Evolutionary conservation across 805 yeast species (phyloP), one percentile per base, ranked within the genome.

Genomic region (Saccharomycopsis sp.): DNA sequence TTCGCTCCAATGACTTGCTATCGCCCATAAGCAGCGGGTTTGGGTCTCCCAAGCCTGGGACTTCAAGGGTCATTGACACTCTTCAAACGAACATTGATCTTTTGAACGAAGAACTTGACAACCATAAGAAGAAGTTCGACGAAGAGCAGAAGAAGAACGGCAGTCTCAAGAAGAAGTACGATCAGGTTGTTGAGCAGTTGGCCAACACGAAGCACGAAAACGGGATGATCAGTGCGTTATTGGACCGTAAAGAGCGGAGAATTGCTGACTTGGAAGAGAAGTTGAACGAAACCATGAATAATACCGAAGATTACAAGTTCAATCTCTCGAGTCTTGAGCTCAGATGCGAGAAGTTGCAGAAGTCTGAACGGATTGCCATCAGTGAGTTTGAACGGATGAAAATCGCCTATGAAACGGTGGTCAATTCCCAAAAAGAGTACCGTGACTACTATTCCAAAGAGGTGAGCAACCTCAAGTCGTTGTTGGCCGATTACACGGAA

Each of bases 141-240:
- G 86, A 81, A 59, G 76, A 79, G 64, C 77, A 76, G 61, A 83
- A 82, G 69, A 80, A 84, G 61, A 73, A 77, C 64, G 76, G 80
- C 55, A 71, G 77, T 29, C 66, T 77, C 56, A 64, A 77, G 63
- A 70, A 76, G 66, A 76, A 81, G 70, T 73, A 84, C 64, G 84
- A 80, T 64, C 73, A 78, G 57, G 73, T 80, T 56, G 77, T 82
- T 41, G 89, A 85, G 64, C 87, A 84, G 69, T 70, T 85, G 61
- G 82, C 89, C 34, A 84, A 84, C 62, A 75, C 87, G 44, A 86
- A 86, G 69, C 92, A 87, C 68, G 93, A 89, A 66, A 85, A 85
- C 64, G 91, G 87, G 63, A 85, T 85, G 74, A 75, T 86, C 50
- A 85, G 80, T 65, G 83, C 90, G 0, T 72, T 87, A 62, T 71